These are phyloP conservation scores for Phlegmacium glaucopus DNA, from an alignment of 768 basidiomycete genomes.

Conservation along the genomic window DNA sequence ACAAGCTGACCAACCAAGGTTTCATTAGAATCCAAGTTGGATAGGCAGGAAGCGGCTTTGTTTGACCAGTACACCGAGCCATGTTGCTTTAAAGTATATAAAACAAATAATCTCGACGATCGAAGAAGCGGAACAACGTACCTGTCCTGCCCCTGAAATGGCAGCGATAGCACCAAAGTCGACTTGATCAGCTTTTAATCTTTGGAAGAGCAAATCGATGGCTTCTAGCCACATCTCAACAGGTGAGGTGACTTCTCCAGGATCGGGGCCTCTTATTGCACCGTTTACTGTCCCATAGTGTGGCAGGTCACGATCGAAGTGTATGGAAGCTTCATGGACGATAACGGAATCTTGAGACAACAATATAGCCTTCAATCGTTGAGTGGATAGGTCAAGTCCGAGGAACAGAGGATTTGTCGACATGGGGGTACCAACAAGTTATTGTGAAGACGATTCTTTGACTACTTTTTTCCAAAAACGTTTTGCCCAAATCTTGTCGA, in stretches of 20 bases:
- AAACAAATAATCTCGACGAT: constrained; percentile 1
- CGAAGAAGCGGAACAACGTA: constrained; percentile 23
- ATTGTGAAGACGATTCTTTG: not conserved
- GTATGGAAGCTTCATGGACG: constrained; percentile 66
- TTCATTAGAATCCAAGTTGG: constrained; percentile 46
- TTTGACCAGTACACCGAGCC: constrained; percentile 82
- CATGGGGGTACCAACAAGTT: not conserved
- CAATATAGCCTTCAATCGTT: constrained; percentile 77
- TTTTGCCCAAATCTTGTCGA: no score
- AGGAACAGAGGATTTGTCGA: constrained; percentile 46
- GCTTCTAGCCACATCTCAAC: constrained; percentile 86
- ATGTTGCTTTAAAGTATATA: constrained; percentile 57
- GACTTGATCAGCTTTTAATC: constrained; percentile 56
- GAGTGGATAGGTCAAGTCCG: constrained; percentile 85
- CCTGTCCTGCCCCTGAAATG: constrained; percentile 80
- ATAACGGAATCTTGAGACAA: constrained; percentile 54
- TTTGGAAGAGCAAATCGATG: constrained; percentile 69
- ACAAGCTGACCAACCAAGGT: constrained; percentile 58
- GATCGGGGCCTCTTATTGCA: constrained; percentile 57
- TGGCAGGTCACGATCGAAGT: constrained; percentile 80
- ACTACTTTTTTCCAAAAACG: no score
- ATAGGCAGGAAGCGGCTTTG: constrained; percentile 47
- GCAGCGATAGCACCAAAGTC: constrained; percentile 55
- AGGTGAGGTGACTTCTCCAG: constrained; percentile 77
- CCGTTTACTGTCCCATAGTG: constrained; percentile 65